Conservation (phyloP, 2,329 filamentous ascomycete species). For the Mollisiaceae sp. region DNA sequence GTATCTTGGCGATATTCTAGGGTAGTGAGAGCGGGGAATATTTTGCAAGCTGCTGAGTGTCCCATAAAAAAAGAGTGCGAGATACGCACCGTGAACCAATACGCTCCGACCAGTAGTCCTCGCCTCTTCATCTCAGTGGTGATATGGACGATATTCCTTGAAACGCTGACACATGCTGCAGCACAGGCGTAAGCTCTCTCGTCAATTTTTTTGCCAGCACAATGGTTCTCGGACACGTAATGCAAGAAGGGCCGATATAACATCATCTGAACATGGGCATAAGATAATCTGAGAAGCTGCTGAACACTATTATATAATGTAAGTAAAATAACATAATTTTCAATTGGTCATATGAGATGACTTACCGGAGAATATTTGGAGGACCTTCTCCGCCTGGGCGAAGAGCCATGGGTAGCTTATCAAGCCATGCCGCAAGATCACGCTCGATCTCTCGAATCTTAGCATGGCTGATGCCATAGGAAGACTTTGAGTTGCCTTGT, state of each 20-base stretch:
- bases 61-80: background rate
- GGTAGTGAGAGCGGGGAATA: background rate
- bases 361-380: constrained; percentile 76
- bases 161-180: constrained; percentile 63
- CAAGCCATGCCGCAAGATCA: constrained; percentile 67
- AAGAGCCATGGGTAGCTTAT: constrained; percentile 73
- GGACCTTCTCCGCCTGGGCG: constrained; percentile 79
- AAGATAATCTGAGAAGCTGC: constrained; percentile 78
- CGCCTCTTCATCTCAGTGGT: constrained; percentile 78
- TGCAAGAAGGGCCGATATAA: constrained; percentile 84
- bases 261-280: constrained; percentile 82
- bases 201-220: constrained; percentile 64
- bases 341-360: background rate
- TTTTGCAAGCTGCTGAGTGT: background rate
- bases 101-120: constrained; percentile 77
- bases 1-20: background rate
- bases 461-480: constrained; percentile 67
- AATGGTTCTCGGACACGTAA: constrained; percentile 72
- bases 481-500: constrained; percentile 44
- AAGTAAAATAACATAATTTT: constrained; percentile 25
- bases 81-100: constrained; percentile 71
- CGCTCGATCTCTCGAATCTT: constrained; percentile 68
- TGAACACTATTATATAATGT: constrained; percentile 56
- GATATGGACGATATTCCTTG: constrained; percentile 78
- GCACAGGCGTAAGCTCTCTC: constrained; percentile 79